A percentile compares a stretch with the other conserved stretches of the same genome.
Conservation (phyloP, 306 rosid species). For the Vigna trinervia region DNA sequence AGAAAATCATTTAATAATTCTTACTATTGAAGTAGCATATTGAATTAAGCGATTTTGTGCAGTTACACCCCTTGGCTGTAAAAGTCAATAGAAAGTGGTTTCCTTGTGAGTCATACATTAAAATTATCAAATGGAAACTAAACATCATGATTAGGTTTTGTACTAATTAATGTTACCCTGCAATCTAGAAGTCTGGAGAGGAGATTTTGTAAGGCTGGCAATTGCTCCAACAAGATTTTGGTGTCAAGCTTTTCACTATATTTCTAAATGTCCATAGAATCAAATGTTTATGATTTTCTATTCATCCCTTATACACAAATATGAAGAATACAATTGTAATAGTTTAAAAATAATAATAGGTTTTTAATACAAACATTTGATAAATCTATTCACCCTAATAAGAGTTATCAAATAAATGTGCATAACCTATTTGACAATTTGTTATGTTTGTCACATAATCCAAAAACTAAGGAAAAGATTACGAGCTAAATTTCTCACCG, state of each 20-base stretch:
- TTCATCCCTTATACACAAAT: too few species aligned
- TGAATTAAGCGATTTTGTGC: constrained; percentile 71
- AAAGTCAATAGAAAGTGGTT: constrained; percentile 4
- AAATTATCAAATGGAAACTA: background rate
- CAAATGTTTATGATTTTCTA: too few species aligned
- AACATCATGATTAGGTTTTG: background rate
- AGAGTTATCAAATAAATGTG: background rate
- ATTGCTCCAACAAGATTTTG: constrained; percentile 71
- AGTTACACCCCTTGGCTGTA: constrained; percentile 83
- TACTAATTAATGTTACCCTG: constrained; percentile 58
- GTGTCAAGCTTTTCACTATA: constrained; percentile 61
- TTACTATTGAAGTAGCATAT: constrained; percentile 72
- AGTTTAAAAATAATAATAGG: too few species aligned
- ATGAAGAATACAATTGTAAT: too few species aligned
- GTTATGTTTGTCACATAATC: background rate
- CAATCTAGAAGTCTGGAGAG: constrained; percentile 82
- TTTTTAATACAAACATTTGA: too few species aligned
- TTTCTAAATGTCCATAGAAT: constrained; percentile 54
- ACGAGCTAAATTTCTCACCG: constrained; percentile 53
- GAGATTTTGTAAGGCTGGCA: constrained; percentile 81
- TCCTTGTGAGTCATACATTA: constrained; percentile 2
- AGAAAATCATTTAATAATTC: constrained; percentile 34
- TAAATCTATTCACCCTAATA: too few species aligned
- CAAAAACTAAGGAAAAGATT: background rate
- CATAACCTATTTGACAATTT: background rate